phyloP scores from a whole-genome alignment of 2,329 filamentous ascomycete genomes.

The Penicillium sp. region DNA sequence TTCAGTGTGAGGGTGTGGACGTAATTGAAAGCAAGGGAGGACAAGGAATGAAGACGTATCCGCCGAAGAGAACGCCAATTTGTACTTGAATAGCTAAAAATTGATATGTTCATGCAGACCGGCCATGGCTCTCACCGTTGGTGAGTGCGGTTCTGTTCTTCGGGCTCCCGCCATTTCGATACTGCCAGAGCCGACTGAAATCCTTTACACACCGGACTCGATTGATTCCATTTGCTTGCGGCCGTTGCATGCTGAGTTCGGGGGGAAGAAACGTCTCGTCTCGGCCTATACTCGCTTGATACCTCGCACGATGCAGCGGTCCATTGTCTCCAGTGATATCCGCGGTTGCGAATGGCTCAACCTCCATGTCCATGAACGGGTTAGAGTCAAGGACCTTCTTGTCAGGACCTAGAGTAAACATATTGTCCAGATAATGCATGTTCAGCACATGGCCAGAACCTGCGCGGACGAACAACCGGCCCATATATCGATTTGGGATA shows the following conservation, averaged over 20 bases:
- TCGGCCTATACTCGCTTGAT: slow-evolving; percentile 5
- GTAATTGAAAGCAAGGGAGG: background rate
- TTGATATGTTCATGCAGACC: background rate
- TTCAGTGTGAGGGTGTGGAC: background rate
- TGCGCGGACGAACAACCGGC: slow-evolving; percentile 47
- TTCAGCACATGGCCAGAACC: slow-evolving; percentile 44
- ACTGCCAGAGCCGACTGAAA: slow-evolving; percentile 41
- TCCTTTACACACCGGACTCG: slow-evolving; percentile 31
- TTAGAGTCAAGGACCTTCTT: slow-evolving; percentile 30
- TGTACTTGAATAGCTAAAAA: background rate
- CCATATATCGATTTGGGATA: slow-evolving; percentile 48
- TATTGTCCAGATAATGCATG: slow-evolving; percentile 45
- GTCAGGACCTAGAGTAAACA: slow-evolving; percentile 39
- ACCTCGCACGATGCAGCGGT: background rate
- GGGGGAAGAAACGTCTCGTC: slow-evolving; percentile 16
- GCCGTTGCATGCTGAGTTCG: background rate
- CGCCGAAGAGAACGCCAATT: no score
- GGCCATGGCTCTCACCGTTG: background rate
- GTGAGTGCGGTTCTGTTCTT: slow-evolving; percentile 2
- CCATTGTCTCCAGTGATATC: slow-evolving; percentile 1
- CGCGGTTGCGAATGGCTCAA: slow-evolving; percentile 16
- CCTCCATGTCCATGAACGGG: slow-evolving; percentile 35
- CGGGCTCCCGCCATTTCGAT: slow-evolving; percentile 36
- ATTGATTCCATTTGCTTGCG: background rate
- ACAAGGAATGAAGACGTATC: background rate